Evolutionary conservation across 73 alveolate species (phyloP).

Genomic region (Stentor coeruleus): DNA sequence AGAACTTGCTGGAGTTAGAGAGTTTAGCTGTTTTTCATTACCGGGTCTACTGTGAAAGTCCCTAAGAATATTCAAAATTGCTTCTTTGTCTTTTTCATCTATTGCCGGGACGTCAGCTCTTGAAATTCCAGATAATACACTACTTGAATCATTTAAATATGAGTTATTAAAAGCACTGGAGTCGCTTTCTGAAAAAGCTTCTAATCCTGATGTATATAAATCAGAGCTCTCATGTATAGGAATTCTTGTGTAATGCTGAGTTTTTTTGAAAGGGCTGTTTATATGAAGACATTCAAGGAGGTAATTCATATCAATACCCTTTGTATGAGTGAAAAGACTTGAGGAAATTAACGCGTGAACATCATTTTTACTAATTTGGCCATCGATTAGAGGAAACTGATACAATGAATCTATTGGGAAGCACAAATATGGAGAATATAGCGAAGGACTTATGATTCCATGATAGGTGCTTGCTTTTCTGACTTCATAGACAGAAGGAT

Average conservation of each 20-base stretch:
- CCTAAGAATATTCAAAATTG: background rate
- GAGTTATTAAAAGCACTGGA: no score
- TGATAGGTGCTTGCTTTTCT: background rate
- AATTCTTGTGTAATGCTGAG: background rate
- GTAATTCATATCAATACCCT: background rate
- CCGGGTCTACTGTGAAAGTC: background rate
- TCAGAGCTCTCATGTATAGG: background rate
- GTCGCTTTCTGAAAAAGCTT: background rate
- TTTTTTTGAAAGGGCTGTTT: background rate
- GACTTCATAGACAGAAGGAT: background rate
- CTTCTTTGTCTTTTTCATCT: conserved; percentile 1
- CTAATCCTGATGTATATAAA: background rate
- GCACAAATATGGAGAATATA: background rate
- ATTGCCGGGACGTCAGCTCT: background rate
- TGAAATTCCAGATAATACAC: background rate
- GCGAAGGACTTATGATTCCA: background rate
- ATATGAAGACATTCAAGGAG: background rate
- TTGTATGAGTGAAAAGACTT: background rate
- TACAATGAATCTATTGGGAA: background rate
- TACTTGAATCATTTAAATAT: background rate
- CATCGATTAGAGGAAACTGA: background rate
- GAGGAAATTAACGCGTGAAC: background rate
- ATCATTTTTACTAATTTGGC: background rate
- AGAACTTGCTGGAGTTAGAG: background rate
- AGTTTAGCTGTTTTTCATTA: background rate